Evolutionary conservation across 306 rosid species (phyloP), one percentile per base, ranked within the genome.

Genomic region (Senna tora): DNA sequence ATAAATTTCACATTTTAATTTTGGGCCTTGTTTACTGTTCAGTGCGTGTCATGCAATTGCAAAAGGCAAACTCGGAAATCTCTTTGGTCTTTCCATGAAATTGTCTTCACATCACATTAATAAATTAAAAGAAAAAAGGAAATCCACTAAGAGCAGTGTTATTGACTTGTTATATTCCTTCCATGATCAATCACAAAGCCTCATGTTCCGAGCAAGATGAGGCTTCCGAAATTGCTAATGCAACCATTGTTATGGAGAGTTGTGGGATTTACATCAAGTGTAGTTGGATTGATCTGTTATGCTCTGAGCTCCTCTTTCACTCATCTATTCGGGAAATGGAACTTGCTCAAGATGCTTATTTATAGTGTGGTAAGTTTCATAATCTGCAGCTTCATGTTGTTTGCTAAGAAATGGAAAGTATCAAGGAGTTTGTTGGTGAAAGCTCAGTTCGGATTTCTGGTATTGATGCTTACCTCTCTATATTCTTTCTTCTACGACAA

Each of bases 401-500:
- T 73, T 45, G 7, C 56, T 7, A 60, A 74, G 5, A 68, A 52
- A 52, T 67, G 53, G 72, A 52, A 46, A 45, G 68, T 47, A 9
- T 68, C 79, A 2, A 74, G 67, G 55, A 61, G 68, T 42, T 74
- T 53, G 55, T 20, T 43, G 55, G 12, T 58, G 20, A 67, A 68
- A 53, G 62, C 72, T 34, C 75, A 79, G 13, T 17, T 43, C 56
- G 68, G 72, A 39, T 52, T 74, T 79, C 43, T 66, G 11, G 72
- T 52, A 51, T 51, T 74, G 67, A 17, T 73, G 62, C 38, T 79
- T 9, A 52, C 72, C 8, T 73, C 79, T 20, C 16, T 79, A 7
- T 79, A 73, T 71, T 73, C 79, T 0, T 73, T 73, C 33, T 38
- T 67, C 33, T 73, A 43, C 15, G 79, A 74, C n/a, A 61, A 74